Conservation (phyloP, 495 filamentous ascomycete species). For the Penicillium angulare region DNA sequence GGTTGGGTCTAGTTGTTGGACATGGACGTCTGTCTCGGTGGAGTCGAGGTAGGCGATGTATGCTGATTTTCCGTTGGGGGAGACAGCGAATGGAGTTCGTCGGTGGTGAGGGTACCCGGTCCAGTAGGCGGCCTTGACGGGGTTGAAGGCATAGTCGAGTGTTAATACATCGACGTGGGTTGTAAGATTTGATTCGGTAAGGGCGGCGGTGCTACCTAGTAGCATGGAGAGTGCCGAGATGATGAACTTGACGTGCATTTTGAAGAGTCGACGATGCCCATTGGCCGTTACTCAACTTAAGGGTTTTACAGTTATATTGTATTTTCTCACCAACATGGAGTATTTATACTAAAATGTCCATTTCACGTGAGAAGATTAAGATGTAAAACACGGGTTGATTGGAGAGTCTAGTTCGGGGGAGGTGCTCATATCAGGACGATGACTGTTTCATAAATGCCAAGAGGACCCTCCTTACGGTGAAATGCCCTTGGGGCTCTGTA, state of each 20-base stretch:
- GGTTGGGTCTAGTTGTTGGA: slow-evolving; percentile 44
- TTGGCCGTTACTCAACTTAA: no score
- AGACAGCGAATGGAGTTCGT: slow-evolving; percentile 51
- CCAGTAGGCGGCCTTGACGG: slow-evolving; percentile 53
- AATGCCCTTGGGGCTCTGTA: no score
- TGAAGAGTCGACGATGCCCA: no score
- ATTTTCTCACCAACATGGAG: no score
- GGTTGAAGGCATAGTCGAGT: slow-evolving; percentile 43
- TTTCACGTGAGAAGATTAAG: no score
- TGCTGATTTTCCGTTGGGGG: slow-evolving; percentile 50
- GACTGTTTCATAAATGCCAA: no score
- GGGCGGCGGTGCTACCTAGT: slow-evolving; percentile 25
- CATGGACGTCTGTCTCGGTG: slow-evolving; percentile 46
- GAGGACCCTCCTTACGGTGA: no score
- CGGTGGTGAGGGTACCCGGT: slow-evolving; percentile 52
- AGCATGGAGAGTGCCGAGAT: slow-evolving; percentile 31
- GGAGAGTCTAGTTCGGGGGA: no score
- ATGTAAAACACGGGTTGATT: no score
- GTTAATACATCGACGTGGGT: slow-evolving; percentile 43
- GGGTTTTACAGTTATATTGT: no score
- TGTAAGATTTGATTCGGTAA: slow-evolving; percentile 30
- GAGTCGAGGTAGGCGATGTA: slow-evolving; percentile 52
- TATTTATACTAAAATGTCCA: no score
- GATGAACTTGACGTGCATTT: slow-evolving; percentile 28
- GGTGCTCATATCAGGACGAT: no score